Evolutionary conservation across 495 filamentous ascomycete species (phyloP).

Genomic region (Articulospora tetracladia): DNA sequence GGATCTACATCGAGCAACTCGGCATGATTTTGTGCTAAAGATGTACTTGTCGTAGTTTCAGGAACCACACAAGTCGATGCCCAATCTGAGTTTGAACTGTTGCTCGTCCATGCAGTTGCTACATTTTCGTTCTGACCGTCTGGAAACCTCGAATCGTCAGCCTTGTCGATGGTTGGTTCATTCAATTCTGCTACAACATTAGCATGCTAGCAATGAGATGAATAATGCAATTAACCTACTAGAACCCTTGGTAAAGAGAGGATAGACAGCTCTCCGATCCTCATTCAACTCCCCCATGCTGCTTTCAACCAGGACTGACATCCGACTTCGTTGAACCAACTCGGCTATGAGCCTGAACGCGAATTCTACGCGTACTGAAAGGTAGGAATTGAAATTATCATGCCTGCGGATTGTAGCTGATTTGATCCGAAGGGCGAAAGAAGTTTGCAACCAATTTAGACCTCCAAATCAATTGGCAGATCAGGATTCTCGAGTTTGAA

Average conservation of each 20-base stretch:
- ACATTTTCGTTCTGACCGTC: background rate
- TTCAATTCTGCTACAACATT: conserved; percentile 1
- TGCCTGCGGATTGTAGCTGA: background rate
- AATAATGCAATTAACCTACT: conserved; percentile 15
- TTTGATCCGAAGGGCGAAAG: background rate
- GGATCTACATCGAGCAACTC: conserved; percentile 25
- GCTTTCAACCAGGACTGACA: conserved; percentile 21
- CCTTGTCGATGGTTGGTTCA: background rate
- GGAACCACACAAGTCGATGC: background rate
- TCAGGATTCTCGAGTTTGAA: background rate
- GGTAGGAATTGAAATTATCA: background rate
- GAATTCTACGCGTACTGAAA: conserved; percentile 10
- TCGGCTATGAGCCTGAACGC: conserved; percentile 5
- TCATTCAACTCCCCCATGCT: conserved; percentile 25
- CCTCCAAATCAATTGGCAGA: background rate
- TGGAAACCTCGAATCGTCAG: background rate
- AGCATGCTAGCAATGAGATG: background rate
- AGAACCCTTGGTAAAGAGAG: conserved; percentile 22
- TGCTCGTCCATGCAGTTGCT: background rate
- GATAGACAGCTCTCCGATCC: conserved; percentile 18
- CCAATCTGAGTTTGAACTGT: background rate
- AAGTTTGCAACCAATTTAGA: background rate
- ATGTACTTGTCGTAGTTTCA: background rate
- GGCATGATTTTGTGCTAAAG: background rate
- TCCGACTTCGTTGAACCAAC: conserved; percentile 3